Conservation (phyloP, 345 rosid genomes). For the Excoecaria agallocha region DNA sequence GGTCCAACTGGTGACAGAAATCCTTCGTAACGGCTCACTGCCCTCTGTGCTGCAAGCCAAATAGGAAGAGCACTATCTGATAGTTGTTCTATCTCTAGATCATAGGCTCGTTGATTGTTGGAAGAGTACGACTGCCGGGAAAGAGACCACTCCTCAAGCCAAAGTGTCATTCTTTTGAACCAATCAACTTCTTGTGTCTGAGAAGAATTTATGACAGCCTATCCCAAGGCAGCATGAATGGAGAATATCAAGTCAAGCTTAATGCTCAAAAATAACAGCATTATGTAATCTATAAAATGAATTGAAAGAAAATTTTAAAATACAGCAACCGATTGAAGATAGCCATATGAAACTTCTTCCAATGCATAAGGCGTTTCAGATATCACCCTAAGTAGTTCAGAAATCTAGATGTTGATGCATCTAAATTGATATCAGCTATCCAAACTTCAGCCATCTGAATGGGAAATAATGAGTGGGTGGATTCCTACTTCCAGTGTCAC, state of each 20-base stretch:
- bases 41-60: slow-evolving; percentile 89
- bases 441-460: neutral
- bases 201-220: slow-evolving; percentile 53
- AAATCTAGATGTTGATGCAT: neutral
- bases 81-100: slow-evolving; percentile 41
- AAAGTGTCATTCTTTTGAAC: slow-evolving; percentile 48
- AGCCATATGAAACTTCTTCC: neutral
- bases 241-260: slow-evolving; percentile 2
- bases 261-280: neutral
- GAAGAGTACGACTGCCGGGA: slow-evolving; percentile 48
- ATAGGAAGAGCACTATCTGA: slow-evolving; percentile 73
- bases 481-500: neutral
- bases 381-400: neutral
- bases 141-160: slow-evolving; percentile 63
- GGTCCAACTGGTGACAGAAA: slow-evolving; percentile 84
- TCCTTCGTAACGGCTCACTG: slow-evolving; percentile 84
- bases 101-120: slow-evolving; percentile 38
- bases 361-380: neutral
- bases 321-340: neutral
- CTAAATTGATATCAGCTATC: neutral
- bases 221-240: slow-evolving; percentile 24
- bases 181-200: slow-evolving; percentile 47
- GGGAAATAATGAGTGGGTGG: neutral
- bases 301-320: neutral
- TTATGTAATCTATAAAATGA: neutral